Evolutionary conservation across 768 basidiomycete species (phyloP).

Genomic region (Mycena leptocephala): DNA sequence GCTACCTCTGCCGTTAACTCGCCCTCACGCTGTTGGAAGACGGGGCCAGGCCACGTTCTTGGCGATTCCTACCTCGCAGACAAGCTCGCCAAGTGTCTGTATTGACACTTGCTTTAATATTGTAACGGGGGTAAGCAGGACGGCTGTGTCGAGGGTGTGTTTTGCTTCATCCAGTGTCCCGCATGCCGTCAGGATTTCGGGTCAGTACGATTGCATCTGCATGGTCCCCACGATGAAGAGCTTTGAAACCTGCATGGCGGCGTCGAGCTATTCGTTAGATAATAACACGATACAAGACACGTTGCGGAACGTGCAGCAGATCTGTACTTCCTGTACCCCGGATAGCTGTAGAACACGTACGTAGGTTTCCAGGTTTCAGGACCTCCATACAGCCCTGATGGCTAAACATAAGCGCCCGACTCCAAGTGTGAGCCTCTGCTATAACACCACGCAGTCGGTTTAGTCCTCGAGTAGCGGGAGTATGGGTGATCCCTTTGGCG

Average conservation of each 20-base stretch:
- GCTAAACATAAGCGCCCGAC: neutral
- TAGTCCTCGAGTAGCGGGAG: neutral
- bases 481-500: neutral
- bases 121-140: constrained; percentile 21
- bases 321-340: constrained; percentile 28
- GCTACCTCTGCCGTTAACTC: neutral
- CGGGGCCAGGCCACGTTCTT: neutral
- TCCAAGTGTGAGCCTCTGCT: neutral
- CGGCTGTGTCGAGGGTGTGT: constrained; percentile 16
- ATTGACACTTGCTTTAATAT: constrained; percentile 32
- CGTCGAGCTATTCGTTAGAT: neutral
- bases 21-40: neutral
- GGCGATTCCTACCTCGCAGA: neutral
- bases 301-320: constrained; percentile 27
- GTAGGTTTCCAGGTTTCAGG: constrained; percentile 22
- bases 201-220: constrained; percentile 30
- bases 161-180: neutral
- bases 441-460: neutral
- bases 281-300: constrained; percentile 25
- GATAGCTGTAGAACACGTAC: constrained; percentile 25
- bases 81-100: constrained; percentile 2
- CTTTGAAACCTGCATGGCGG: constrained; percentile 20
- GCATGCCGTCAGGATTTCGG: neutral
- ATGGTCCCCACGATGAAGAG: constrained; percentile 17
- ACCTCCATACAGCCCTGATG: neutral